Base-by-base conservation (phyloP, 169 alveolate species). In the Cryptosporidium sp. region DNA sequence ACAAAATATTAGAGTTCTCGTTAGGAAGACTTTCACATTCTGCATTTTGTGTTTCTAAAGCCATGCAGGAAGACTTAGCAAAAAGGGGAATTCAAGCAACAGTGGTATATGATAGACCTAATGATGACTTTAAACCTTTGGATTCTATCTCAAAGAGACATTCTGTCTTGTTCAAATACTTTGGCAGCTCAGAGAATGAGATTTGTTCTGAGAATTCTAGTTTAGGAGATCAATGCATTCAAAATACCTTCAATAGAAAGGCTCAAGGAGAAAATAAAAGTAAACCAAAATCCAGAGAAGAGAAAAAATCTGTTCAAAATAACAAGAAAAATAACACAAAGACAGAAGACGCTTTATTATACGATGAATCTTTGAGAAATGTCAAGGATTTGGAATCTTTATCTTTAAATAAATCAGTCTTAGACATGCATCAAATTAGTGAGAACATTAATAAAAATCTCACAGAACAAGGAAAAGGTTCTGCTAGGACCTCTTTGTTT, bases 21-120 rank as follows among this genome's bases (percentile, higher is more conserved):
- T 80, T 94, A 21, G 97, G 98, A 7, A 92, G 91, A 67, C 80
- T 91, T 61, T 94, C 97, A 8, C 94, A 93, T 75, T 73, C 75
- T n/a, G 91, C 95, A 35, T 93, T 96, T 68, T 96, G 98, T 85
- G 99, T 97, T 48, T 93, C 97, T 21, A 73, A 92, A 72, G 96
- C 95, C 0, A 96, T 96, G 97, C 85, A 94, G 86, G 75, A 92
- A 52, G 95, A 95, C 84, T 92, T 97, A 67, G 72, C 67, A 14
- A 69, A 80, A 67, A 91, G 94, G 75, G 93, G 91, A 16, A 86
- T 96, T 35, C 86, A 92, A 51, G 95, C 97, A n/a, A 86, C 87
- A 18, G 95, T 95, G 35, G 71, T 96, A 53, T 96, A 96, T 70
- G 98, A 96, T 92, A 91, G 91, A 31, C 96, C 98, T 8, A 93